Evolutionary conservation across 129 eudicot species (phyloP), one percentile per base, ranked within the genome.

Genomic region (Flaveria trinervia): DNA sequence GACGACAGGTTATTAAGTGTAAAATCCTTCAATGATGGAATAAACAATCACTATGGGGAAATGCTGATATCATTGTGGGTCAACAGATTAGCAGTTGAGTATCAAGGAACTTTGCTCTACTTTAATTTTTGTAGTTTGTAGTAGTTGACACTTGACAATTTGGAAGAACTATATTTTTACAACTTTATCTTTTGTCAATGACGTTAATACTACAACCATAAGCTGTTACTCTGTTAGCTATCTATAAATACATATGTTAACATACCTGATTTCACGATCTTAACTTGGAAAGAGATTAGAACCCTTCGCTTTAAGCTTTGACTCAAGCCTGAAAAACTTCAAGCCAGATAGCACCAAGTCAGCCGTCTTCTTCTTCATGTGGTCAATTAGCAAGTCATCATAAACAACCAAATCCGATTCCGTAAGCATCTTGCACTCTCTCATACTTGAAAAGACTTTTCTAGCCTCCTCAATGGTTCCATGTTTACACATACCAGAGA

Each of bases 401-500:
- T 91, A 93, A 18, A 87, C 83, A 73, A 93, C 86, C 71, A 81
- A 67, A 71, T 87, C 86, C 30, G 96, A 84, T 73, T 93, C 97
- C 2, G 88, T 87, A 67, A 93, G 73, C 83, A 85, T 67, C 56
- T 83, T 84, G 44, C 77, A 39, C 70, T 89, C 90, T 72, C 84
- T 87, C 88, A 93, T 77, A 73, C 72, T 51, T 7, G 84, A 55
- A 74, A 93, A 88, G 23, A 93, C 86, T 79, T 87, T 87, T 78
- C 93, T 87, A 22, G 85, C 98, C 86, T 93, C 92, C 80, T 91
- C 98, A 51, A 93, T 66, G 3, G 98, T 89, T 65, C 98, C 98
- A 79, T 90, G 83, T 78, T 80, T 81, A 83, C 96, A 90, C 89
- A 90, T 90, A 43, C 98, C 98, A 18, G 79, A 89, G 15, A 93